Percentiles rank a stretch among this genome's conserved stretches.
Evolutionary conservation across 2,329 filamentous ascomycete genomes (phyloP).

Genomic region (Aspergillus ochraceoroseus): DNA sequence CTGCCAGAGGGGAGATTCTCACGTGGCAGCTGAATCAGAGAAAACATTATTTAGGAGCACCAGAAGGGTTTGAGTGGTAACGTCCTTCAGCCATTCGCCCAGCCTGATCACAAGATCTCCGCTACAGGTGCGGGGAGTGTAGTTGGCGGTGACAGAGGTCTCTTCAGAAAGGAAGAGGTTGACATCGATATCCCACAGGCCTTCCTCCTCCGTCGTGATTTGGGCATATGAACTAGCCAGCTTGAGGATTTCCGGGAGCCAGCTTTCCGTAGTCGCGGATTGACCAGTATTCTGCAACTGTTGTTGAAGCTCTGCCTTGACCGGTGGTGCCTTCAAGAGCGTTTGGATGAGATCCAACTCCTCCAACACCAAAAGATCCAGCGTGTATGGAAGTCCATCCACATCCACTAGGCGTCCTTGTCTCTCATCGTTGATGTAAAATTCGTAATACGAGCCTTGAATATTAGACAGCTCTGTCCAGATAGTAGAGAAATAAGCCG

Average conservation of each 20-base stretch:
- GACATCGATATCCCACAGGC: constrained; percentile 92
- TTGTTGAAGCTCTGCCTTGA: constrained; percentile 80
- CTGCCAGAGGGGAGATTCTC: constrained; percentile 17
- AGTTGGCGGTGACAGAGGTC: constrained; percentile 90
- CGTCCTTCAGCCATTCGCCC: constrained; percentile 77
- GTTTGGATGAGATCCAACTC: constrained; percentile 93
- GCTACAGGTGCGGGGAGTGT: constrained; percentile 87
- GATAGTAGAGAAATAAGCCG: constrained; percentile 74
- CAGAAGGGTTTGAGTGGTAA: constrained; percentile 72
- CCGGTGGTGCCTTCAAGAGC: constrained; percentile 79
- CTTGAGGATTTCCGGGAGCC: constrained; percentile 84
- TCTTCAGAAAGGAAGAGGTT: constrained; percentile 95
- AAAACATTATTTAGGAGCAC: constrained; percentile 72
- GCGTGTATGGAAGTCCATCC: constrained; percentile 85
- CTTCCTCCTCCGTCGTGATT: constrained; percentile 88
- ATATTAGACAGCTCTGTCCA: constrained; percentile 82
- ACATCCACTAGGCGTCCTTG: constrained; percentile 86
- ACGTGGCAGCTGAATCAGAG: constrained; percentile 42
- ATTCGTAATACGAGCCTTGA: constrained; percentile 66
- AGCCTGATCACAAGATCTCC: constrained; percentile 90
- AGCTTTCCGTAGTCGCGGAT: constrained; percentile 61
- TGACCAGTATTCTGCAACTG: constrained; percentile 62
- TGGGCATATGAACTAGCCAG: constrained; percentile 80
- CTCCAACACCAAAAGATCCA: constrained; percentile 89
- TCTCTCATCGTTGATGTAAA: constrained; percentile 80